Conservation (phyloP, 805 yeast genomes). For the Spathaspora girioi region DNA sequence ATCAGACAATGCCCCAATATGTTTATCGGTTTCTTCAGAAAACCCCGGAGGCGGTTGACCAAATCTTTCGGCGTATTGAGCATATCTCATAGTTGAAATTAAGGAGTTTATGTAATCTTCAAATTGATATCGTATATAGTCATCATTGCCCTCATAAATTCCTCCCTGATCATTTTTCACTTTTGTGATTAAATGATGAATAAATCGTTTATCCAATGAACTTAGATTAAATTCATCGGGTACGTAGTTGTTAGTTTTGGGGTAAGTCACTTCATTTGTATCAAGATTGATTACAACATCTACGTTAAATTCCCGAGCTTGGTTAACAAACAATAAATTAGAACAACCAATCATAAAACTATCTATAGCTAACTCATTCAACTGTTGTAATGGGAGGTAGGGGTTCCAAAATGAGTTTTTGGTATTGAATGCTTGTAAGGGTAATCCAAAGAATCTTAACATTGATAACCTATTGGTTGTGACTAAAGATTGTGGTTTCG, state of each 20-base stretch:
- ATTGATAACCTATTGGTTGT: slow-evolving; percentile 78
- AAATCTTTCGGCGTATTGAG: slow-evolving; percentile 47
- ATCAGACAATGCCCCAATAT: slow-evolving; percentile 25
- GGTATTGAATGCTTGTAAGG: slow-evolving; percentile 76
- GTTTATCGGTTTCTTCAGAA: slow-evolving; percentile 13
- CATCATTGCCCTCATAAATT: slow-evolving; percentile 54
- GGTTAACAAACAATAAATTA: slow-evolving; percentile 72
- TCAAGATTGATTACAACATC: slow-evolving; percentile 77
- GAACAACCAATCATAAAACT: slow-evolving; percentile 84
- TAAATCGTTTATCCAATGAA: slow-evolving; percentile 67
- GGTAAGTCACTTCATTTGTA: slow-evolving; percentile 44
- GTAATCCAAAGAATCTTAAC: slow-evolving; percentile 79
- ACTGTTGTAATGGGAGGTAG: slow-evolving; percentile 89
- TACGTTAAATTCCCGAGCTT: slow-evolving; percentile 50
- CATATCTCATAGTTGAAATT: slow-evolving; percentile 67
- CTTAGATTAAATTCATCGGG: slow-evolving; percentile 30
- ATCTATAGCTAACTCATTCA: slow-evolving; percentile 65
- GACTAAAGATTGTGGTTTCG: slow-evolving; percentile 62
- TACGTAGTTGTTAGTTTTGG: slow-evolving; percentile 25
- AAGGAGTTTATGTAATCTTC: slow-evolving; percentile 86
- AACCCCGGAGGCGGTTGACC: slow-evolving; percentile 42
- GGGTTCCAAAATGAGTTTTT: slow-evolving; percentile 89
- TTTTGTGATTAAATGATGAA: slow-evolving; percentile 50
- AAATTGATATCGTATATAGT: slow-evolving; percentile 79
- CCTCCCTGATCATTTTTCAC: slow-evolving; percentile 11